phyloP scores from a whole-genome alignment of 225 moss, liverwort and hornwort species.

The Sphagnum contortum region DNA sequence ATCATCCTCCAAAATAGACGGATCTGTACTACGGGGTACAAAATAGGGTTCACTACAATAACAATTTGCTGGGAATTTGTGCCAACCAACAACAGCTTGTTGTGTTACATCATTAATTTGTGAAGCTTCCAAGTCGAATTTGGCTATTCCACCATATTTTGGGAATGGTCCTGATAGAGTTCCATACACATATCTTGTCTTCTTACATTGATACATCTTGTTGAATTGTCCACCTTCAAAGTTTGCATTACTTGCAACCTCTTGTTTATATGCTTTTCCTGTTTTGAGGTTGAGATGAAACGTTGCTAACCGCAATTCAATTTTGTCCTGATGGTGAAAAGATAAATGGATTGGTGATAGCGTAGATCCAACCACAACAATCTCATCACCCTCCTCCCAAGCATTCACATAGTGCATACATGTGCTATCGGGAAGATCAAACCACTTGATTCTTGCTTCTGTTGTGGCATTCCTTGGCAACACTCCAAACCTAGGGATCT shows the following conservation, averaged over 20 bases:
- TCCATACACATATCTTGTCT: constrained; percentile 27
- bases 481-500: constrained; percentile 28
- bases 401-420: constrained; percentile 41
- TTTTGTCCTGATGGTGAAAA: constrained; percentile 14
- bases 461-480: constrained; percentile 8
- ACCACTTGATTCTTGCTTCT: constrained; percentile 24
- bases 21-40: constrained; percentile 8
- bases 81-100: constrained; percentile 9
- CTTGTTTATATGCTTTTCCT: constrained; percentile 15
- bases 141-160: constrained; percentile 18
- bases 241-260: constrained; percentile 10
- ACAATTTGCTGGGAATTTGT: constrained; percentile 15
- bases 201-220: constrained; percentile 11
- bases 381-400: constrained; percentile 43
- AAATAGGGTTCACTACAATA: constrained; percentile 36
- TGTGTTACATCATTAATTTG: not conserved
- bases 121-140: constrained; percentile 23
- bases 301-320: constrained; percentile 4
- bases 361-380: constrained; percentile 20
- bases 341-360: not conserved
- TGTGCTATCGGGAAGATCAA: constrained; percentile 21
- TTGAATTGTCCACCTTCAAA: constrained; percentile 34
- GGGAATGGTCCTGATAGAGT: constrained; percentile 30
- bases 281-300: constrained; percentile 33
- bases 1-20: constrained; percentile 23